These are phyloP conservation scores for Taphrina deformans DNA, from an alignment of 1,139 yeast genomes.

Conservation along the genomic window DNA sequence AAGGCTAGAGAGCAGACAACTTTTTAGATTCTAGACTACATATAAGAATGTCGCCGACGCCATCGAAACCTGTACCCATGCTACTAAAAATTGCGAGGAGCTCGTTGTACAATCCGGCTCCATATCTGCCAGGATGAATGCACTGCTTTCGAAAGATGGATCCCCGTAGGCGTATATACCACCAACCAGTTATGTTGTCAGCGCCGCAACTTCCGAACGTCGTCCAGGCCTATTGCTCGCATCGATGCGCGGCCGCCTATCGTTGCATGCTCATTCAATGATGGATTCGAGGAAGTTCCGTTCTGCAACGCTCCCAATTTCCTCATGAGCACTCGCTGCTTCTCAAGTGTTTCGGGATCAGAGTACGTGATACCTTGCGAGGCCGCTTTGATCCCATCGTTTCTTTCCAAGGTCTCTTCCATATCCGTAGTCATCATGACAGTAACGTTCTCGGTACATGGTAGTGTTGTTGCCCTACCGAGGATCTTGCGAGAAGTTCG, in stretches of 20 bases:
- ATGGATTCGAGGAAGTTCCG: not conserved
- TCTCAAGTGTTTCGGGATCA: slow-evolving; percentile 12
- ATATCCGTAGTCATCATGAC: slow-evolving; percentile 3
- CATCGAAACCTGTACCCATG: not conserved
- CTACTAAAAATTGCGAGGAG: slow-evolving; percentile 6
- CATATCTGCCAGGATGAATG: no score
- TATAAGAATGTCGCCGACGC: not conserved
- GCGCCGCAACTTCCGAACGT: slow-evolving; percentile 2
- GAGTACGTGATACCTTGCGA: slow-evolving; percentile 15
- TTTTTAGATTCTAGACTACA: no score
- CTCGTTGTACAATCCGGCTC: not conserved
- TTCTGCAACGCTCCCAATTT: slow-evolving; percentile 6
- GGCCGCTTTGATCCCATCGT: not conserved
- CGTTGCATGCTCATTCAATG: not conserved
- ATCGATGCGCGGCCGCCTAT: not conserved
- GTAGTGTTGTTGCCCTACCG: slow-evolving; percentile 14
- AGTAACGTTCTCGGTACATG: not conserved
- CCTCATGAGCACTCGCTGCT: not conserved
- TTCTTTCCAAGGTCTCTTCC: not conserved
- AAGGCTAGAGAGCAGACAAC: no score
- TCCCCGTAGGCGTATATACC: no score
- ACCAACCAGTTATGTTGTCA: no score
- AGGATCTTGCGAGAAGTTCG: slow-evolving; percentile 15
- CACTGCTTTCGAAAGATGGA: no score
- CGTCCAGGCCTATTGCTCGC: slow-evolving; percentile 15